These are phyloP conservation scores for Colletotrichum sansevieriae DNA, from an alignment of 2,329 filamentous ascomycete genomes.

Conservation along the genomic window DNA sequence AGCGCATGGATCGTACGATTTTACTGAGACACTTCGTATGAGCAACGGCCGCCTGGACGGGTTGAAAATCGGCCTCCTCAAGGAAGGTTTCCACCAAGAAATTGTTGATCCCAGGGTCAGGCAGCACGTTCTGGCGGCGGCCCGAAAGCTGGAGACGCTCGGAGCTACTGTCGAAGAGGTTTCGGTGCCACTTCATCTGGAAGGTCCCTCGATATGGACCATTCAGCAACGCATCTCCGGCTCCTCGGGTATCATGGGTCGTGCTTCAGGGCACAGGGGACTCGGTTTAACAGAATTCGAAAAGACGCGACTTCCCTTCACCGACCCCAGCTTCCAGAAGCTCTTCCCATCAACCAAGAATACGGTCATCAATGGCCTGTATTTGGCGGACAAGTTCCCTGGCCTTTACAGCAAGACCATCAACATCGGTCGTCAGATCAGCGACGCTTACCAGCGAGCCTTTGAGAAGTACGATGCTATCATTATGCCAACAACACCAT, in stretches of 20 bases:
- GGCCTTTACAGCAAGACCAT: conserved; percentile 61
- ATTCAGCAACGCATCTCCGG: conserved; percentile 60
- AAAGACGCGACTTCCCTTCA: conserved; percentile 59
- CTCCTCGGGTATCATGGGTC: conserved; percentile 56
- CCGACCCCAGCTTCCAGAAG: conserved; percentile 61
- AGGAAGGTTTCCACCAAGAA: conserved; percentile 58
- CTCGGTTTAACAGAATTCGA: conserved; percentile 66
- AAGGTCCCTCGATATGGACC: conserved; percentile 65
- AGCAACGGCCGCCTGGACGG: conserved; percentile 47
- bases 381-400: conserved; percentile 59
- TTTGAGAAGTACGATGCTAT: conserved; percentile 59
- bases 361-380: conserved; percentile 65
- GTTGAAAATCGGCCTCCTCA: conserved; percentile 57
- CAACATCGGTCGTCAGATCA: conserved; percentile 61
- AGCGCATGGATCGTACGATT: conserved; percentile 47
- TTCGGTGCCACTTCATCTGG: conserved; percentile 61
- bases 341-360: conserved; percentile 67
- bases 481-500: conserved; percentile 63
- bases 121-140: conserved; percentile 57
- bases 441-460: conserved; percentile 59
- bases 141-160: conserved; percentile 55
- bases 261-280: conserved; percentile 60
- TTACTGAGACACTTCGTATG: conserved; percentile 42
- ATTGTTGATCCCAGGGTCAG: conserved; percentile 56
- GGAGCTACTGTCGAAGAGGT: conserved; percentile 65